Evolutionary conservation across 1,139 yeast species (phyloP), one percentile per base, ranked within the genome.

Genomic region (Arxiozyma bovina): DNA sequence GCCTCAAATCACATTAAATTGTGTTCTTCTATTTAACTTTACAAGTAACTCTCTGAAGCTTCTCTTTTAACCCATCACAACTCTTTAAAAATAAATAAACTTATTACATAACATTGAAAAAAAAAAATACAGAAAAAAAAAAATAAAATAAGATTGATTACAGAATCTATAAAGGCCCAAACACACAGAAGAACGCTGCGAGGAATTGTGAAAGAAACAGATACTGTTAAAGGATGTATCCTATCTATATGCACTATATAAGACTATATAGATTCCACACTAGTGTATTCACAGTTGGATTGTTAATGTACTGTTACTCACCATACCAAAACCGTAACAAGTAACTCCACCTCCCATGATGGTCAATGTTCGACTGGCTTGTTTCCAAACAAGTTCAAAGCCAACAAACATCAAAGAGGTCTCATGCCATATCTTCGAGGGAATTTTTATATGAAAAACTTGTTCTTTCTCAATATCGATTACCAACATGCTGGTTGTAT

Each of bases 241-340:
- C 6, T n/a, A 34, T 2, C 2, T 34, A 3, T 34, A 4, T 34
- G 12, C 40, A 34, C 6, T 43, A 22, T 22, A 22, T 43, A 43
- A 15, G n/a, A 22, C 21, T 12, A 22, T 43, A 43, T 15, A 15
- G 18, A 42, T 42, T 15, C 17, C 8, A 25, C 3, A 25, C 15
- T 6, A 34, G n/a, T 15, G 25, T 38, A 20, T 34, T 38, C 23
- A 46, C 17, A 49, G 23, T 48, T 40, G 43, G 21, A 52, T n/a
- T 6, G 34, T 17, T 11, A 52, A 18, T 1, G 50, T 38, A 15
- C 45, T 38, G 57, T 82, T 85, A 77, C 84, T 84, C 49, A 76
- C 79, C 34, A 89, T 80, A 0, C 96, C 96, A 71, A 87, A 87
- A 0, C 93, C 86, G 63, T 85, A 87, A 66, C 96, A 87, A 1